Evolutionary conservation across 2,329 filamentous ascomycete species (phyloP), one percentile per base, ranked within the genome.

Genomic region (Cladophialophora exuberans): DNA sequence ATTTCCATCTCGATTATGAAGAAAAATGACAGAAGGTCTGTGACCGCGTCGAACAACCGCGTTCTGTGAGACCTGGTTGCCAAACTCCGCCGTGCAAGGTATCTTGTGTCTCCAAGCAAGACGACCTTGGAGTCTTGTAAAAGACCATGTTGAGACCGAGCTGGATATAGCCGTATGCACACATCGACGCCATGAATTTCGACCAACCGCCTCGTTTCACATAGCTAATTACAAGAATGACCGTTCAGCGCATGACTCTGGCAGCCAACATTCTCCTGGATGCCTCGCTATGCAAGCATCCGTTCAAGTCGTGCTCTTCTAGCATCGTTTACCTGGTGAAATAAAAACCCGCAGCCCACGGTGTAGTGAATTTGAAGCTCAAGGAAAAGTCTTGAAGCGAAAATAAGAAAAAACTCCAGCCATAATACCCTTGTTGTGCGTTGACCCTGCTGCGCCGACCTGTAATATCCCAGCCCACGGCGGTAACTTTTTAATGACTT

Each of bases 161-260:
- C 18, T 42, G 43, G 20, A 46, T 23, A 45, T 28, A 31, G 22
- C 10, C 35, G n/a, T 7, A 38, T 43, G 55, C 49, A 50, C 55
- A 41, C 31, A 25, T 45, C 23, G 45, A 54, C 36, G 42, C 48
- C 35, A 36, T 39, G 41, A 44, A 48, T 44, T 38, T n/a, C 54
- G 31, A 54, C 41, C 50, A 28, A 22, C 54, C 54, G 18, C 50
- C 49, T 57, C 57, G 31, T 60, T 57, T 52, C 57, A 57, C 53
- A 57, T 57, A 51, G 54, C 57, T 57, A 57, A 60, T 56, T 60
- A 60, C 54, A 60, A 57, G 45, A 54, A 47, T 48, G 41, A 52
- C 35, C 30, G 26, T 53, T 23, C 47, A 45, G 42, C 51, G 38
- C 55, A 36, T 43, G 30, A 33, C 47, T 30, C n/a, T 22, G 33